Conservation (phyloP, 805 yeast genomes). For the Suhomyces emberorum region DNA sequence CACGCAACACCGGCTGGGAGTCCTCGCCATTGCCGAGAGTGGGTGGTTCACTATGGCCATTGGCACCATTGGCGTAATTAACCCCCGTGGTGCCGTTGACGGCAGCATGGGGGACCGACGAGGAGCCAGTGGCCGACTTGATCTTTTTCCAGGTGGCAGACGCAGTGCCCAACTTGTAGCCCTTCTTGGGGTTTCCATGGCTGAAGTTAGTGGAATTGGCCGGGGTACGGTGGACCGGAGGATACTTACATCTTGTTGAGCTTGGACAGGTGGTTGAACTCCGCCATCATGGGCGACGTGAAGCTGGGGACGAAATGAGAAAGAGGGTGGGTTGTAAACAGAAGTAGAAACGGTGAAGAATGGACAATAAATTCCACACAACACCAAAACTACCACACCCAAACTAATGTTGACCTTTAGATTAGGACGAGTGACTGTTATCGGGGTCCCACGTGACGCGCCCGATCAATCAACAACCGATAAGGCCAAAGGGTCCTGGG, state of each 20-base stretch:
- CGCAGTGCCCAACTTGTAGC: slow-evolving; percentile 38
- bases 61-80: background rate
- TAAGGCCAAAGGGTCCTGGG: background rate
- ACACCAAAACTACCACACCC: background rate
- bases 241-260: slow-evolving; percentile 22
- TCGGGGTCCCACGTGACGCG: background rate
- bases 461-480: background rate
- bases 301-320: too few species aligned
- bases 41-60: background rate
- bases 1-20: slow-evolving; percentile 7
- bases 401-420: too few species aligned
- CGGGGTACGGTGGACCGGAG: background rate
- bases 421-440: background rate
- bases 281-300: too few species aligned
- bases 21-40: background rate
- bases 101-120: slow-evolving; percentile 1
- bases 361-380: background rate
- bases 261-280: slow-evolving; percentile 10
- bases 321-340: too few species aligned
- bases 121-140: slow-evolving; percentile 29
- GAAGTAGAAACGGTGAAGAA: background rate
- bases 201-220: slow-evolving; percentile 17
- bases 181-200: slow-evolving; percentile 32
- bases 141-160: slow-evolving; percentile 42
- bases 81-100: background rate